A percentile compares a stretch with the other conserved stretches of the same genome.
These are phyloP conservation scores for Globisporangium ultimum DNA, from an alignment of 352 stramenopile genomes.

Conservation along the genomic window DNA sequence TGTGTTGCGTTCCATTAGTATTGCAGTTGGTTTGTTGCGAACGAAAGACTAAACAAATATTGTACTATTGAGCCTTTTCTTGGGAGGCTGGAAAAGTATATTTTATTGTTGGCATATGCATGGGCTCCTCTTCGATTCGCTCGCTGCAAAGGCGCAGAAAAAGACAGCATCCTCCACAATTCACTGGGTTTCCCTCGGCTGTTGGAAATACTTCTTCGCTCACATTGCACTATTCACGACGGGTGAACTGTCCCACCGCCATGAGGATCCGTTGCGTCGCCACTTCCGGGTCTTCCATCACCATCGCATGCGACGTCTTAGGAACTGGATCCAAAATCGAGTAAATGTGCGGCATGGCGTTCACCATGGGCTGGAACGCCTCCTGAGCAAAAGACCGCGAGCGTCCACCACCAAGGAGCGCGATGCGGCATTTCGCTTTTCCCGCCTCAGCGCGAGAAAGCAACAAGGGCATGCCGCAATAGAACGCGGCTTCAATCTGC, in stretches of 20 bases:
- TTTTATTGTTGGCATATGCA: too few species aligned
- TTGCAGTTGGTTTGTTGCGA: too few species aligned
- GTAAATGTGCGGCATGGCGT: slow-evolving; percentile 37
- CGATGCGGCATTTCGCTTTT: slow-evolving; percentile 32
- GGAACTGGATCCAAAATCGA: slow-evolving; percentile 30
- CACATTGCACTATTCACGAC: too few species aligned
- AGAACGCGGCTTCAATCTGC: slow-evolving; percentile 41
- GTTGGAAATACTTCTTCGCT: too few species aligned
- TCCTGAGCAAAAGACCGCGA: slow-evolving; percentile 41
- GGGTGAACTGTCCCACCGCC: slow-evolving; percentile 22
- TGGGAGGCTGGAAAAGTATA: too few species aligned
- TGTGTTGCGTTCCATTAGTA: too few species aligned
- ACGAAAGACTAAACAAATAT: too few species aligned
- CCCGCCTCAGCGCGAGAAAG: slow-evolving; percentile 31
- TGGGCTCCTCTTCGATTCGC: too few species aligned
- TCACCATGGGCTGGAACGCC: slow-evolving; percentile 23
- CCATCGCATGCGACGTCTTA: slow-evolving; percentile 38
- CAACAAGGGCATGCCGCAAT: slow-evolving; percentile 29
- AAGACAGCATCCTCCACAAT: too few species aligned
- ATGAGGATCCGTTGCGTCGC: slow-evolving; percentile 38
- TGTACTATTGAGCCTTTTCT: too few species aligned
- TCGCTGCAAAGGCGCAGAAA: too few species aligned
- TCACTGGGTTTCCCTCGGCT: too few species aligned
- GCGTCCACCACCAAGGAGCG: slow-evolving; percentile 40
- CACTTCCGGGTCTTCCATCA: slow-evolving; percentile 43